Evolutionary conservation across 176 grass and related monocot genomes (phyloP), one percentile per base, ranked within the genome.

Genomic region (Carex kokanica): DNA sequence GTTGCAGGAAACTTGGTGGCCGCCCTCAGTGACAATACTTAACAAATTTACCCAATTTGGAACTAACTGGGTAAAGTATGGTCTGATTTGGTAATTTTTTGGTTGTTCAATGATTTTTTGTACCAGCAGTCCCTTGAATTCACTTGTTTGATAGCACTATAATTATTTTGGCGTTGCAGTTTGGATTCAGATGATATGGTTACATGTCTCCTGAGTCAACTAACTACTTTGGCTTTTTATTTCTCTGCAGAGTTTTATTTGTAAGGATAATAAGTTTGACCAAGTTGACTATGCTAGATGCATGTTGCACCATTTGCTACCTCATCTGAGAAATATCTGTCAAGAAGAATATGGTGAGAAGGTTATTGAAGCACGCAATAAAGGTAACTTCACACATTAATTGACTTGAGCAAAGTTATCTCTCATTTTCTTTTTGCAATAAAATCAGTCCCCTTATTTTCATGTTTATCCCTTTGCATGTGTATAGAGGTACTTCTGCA

Each of bases 231-330:
- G 38, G 57, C 31, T 61, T 81, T 52, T 47, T 82, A 25, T 49
- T 13, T 27, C 67, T 17, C 36, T 81, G 4, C 80, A 82, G 80
- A 66, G 36, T 64, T 65, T 15, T 25, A 18, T 17, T 17, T 64
- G 62, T 23, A 51, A 52, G 58, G 40, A 61, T 25, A 38, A 66
- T 45, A 25, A 65, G 38, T n/a, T 3, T 9, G 20, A 81, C 36
- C 38, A 81, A 64, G 20, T 64, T 9, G 60, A 82, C 13, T 49
- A 82, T 1, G 80, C 80, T 7, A 52, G 41, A 15, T 82, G 12
- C 45, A 53, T 82, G 62, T 51, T 82, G 20, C 58, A 82, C 14
- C 80, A 82, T 82, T n/a, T 64, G 21, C 59, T 82, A 17, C 60
- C 60, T 49, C 21, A 66, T 51, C 43, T 82, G 59, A 65, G 41